These are phyloP conservation scores for Serendipita vermifera DNA, from an alignment of 768 basidiomycete species.

Conservation along the genomic window DNA sequence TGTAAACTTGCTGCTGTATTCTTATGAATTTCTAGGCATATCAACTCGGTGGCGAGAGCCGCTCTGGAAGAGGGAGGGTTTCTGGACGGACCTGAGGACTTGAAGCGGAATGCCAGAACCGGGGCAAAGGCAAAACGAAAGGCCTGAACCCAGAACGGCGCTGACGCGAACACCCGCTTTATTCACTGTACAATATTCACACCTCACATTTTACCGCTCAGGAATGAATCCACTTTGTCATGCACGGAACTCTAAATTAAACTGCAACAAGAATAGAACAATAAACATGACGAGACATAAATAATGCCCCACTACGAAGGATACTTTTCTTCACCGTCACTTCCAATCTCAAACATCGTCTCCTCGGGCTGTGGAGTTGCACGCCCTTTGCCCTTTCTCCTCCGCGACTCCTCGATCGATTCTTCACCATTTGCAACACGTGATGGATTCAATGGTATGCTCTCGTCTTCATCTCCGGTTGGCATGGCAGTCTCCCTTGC, in stretches of 20 bases:
- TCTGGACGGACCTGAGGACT: slow-evolving; percentile 39
- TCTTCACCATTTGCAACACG: slow-evolving; percentile 17
- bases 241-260: too few species aligned
- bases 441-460: slow-evolving; percentile 45
- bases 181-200: too few species aligned
- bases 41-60: slow-evolving; percentile 89
- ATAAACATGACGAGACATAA: too few species aligned
- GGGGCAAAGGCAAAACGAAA: slow-evolving; percentile 1
- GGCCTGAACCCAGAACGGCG: too few species aligned
- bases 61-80: slow-evolving; percentile 84
- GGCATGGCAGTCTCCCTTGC: slow-evolving; percentile 21
- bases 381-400: slow-evolving; percentile 28
- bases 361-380: slow-evolving; percentile 19
- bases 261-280: too few species aligned
- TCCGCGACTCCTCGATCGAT: slow-evolving; percentile 14
- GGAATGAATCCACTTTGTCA: too few species aligned
- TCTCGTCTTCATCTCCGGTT: slow-evolving; percentile 55
- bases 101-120: slow-evolving; percentile 1
- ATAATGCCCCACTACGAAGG: slow-evolving; percentile 8
- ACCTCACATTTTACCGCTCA: too few species aligned
- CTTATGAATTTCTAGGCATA: slow-evolving; percentile 42
- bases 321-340: slow-evolving; percentile 34
- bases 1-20: neutral
- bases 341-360: slow-evolving; percentile 34
- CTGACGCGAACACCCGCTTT: too few species aligned